Evolutionary conservation across 305 asterid species (phyloP).

Genomic region (Striga hermonthica): DNA sequence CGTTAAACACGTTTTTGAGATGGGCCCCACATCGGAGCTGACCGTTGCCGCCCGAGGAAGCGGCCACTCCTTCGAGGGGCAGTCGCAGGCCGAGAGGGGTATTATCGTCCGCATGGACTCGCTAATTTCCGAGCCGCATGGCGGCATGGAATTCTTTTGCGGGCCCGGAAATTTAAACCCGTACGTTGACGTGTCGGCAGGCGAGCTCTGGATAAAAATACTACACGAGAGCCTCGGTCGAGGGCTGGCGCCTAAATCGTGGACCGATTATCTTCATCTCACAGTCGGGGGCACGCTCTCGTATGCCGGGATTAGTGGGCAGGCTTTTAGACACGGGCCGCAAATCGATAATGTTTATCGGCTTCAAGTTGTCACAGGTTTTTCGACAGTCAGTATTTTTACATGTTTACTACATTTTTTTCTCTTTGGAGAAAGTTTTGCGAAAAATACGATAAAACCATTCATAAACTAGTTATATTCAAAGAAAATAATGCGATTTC

Average conservation of each 20-base stretch:
- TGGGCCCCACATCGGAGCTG: constrained; percentile 46
- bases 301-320: constrained; percentile 92
- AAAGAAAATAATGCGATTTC: no score
- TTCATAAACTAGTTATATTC: no score
- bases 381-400: not conserved
- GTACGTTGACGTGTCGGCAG: constrained; percentile 72
- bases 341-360: constrained; percentile 84
- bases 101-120: constrained; percentile 76
- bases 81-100: constrained; percentile 71
- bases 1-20: constrained; percentile 41
- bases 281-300: constrained; percentile 94
- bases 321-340: constrained; percentile 86
- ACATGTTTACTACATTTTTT: no score
- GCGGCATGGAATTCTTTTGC: constrained; percentile 40
- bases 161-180: constrained; percentile 39
- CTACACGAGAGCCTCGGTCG: constrained; percentile 65
- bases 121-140: constrained; percentile 19
- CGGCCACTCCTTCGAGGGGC: constrained; percentile 84
- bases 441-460: no score
- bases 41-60: constrained; percentile 82
- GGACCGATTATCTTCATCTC: constrained; percentile 96
- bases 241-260: constrained; percentile 85
- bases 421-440: no score
- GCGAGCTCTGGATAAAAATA: constrained; percentile 87
- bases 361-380: constrained; percentile 89